A percentile compares a stretch with the other conserved stretches of the same genome.
Evolutionary conservation across 768 basidiomycete species (phyloP).

Genomic region (Cystobasidium tubakii): DNA sequence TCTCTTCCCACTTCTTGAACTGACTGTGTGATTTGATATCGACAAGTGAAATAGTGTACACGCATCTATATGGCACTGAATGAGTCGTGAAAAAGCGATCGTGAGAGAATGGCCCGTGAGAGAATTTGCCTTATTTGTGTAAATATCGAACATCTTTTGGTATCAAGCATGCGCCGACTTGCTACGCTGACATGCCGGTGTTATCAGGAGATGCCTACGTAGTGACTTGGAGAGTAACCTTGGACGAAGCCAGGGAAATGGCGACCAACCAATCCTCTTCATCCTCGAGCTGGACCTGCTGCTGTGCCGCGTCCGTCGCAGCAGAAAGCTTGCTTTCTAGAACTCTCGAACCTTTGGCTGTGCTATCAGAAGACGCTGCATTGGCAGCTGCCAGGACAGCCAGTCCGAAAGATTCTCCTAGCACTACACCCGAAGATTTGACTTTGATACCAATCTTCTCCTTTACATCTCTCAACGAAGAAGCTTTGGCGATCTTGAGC

Average conservation of each 20-base stretch:
- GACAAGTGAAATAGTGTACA: neutral
- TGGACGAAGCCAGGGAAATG: neutral
- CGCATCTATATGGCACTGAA: neutral
- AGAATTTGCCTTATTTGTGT: no score
- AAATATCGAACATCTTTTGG: no score
- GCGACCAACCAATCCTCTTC: slow-evolving; percentile 30
- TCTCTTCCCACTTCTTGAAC: no score
- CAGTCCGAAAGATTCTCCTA: neutral
- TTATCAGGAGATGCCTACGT: neutral
- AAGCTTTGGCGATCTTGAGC: slow-evolving; percentile 10
- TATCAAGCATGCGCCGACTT: no score
- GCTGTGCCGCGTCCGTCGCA: neutral
- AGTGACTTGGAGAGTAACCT: slow-evolving; percentile 20
- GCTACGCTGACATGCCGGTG: no score
- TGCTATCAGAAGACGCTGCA: neutral
- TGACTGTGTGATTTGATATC: neutral
- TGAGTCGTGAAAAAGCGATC: neutral
- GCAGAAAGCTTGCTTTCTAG: neutral
- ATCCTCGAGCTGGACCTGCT: slow-evolving; percentile 2
- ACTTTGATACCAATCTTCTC: slow-evolving; percentile 1
- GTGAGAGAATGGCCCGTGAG: neutral
- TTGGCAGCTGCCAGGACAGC: neutral
- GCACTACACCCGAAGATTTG: slow-evolving; percentile 7
- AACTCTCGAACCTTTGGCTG: slow-evolving; percentile 19
- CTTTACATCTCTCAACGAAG: slow-evolving; percentile 10